Base-by-base conservation (phyloP, 306 rosid species). In the Cicer bijugum region DNA sequence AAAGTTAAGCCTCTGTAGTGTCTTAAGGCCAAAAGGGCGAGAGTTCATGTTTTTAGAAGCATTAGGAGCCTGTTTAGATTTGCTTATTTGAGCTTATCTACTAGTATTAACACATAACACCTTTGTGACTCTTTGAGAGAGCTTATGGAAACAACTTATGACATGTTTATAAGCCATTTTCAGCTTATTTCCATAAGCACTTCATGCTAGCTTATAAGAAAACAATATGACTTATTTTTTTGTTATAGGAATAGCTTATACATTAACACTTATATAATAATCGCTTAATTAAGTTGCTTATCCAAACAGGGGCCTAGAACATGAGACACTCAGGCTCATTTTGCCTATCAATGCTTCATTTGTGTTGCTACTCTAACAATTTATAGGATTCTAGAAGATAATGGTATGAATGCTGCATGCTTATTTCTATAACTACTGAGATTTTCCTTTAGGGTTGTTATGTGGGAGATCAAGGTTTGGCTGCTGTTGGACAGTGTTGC, bases 401-500 rank as follows among this genome's bases (percentile, higher is more conserved):
- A 10, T 67, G 63, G 64, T 8, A 14, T 69, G 35, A n/a, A 10
- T 33, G 33, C 50, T 74, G 78, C 59, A 69, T 44, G 6, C 3
- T 40, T 72, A 2, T 58, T 12, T 44, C 53, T 72, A 67, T 81
- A 51, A 64, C 73, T 50, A 7, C 38, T 63, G 62, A 43, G 12
- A 33, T 68, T 67, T 75, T 82, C 12, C 71, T 79, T 70, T 81
- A 94, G 99, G 99, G 99, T 61, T 94, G 97, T 81, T 94, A 91
- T 84, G 96, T 90, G 74, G 99, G 97, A 81, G 96, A 94, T 87
- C 87, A 47, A 71, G 97, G 99, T 52, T 65, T 94, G 47, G 95
- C 88, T 74, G 88, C 91, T 71, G 88, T 94, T 76, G 99, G 99
- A 66, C 81, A 82, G 83, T 86, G 84, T 59, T 91, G 99, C 76